Conservation (phyloP, 768 basidiomycete genomes). For the Porpolomopsis calyptriformis region DNA sequence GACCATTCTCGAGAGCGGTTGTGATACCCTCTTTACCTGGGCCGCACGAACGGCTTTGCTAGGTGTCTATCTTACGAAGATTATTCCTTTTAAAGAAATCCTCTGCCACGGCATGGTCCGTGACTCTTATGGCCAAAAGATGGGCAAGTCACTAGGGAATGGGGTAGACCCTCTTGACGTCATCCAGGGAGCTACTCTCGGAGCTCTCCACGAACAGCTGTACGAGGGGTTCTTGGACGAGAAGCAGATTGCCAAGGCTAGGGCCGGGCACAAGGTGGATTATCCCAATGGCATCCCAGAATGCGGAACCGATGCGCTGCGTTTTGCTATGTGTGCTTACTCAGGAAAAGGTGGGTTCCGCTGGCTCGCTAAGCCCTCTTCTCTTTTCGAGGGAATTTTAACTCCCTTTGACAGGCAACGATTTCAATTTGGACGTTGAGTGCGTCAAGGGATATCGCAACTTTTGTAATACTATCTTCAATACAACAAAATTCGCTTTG, state of each 20-base stretch:
- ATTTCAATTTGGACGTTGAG: conserved; percentile 93
- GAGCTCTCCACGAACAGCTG: conserved; percentile 76
- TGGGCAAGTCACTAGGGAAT: conserved; percentile 97
- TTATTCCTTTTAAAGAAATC: conserved; percentile 92
- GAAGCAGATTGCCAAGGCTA: conserved; percentile 85
- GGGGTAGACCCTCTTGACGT: conserved; percentile 97
- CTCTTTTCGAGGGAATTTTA: neutral
- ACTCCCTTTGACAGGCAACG: conserved; percentile 50
- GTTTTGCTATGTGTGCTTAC: conserved; percentile 93
- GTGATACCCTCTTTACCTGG: conserved; percentile 99
- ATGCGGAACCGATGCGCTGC: conserved; percentile 92
- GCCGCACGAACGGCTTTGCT: conserved; percentile 97
- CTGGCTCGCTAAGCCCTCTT: neutral
- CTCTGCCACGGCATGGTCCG: conserved; percentile 98
- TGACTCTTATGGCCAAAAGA: conserved; percentile 96
- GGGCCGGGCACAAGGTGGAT: conserved; percentile 94
- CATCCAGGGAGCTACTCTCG: conserved; percentile 73
- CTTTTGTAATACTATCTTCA: conserved; percentile 99
- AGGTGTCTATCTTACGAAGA: conserved; percentile 76
- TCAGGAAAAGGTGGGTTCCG: conserved; percentile 61
- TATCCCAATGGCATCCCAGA: conserved; percentile 99
- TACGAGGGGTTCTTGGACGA: conserved; percentile 88
- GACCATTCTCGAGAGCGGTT: conserved; percentile 90
- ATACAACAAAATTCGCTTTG: conserved; percentile 99
- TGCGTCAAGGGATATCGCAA: conserved; percentile 97